phyloP scores from a whole-genome alignment of 306 rosid genomes.

The Cicer arietinum region DNA sequence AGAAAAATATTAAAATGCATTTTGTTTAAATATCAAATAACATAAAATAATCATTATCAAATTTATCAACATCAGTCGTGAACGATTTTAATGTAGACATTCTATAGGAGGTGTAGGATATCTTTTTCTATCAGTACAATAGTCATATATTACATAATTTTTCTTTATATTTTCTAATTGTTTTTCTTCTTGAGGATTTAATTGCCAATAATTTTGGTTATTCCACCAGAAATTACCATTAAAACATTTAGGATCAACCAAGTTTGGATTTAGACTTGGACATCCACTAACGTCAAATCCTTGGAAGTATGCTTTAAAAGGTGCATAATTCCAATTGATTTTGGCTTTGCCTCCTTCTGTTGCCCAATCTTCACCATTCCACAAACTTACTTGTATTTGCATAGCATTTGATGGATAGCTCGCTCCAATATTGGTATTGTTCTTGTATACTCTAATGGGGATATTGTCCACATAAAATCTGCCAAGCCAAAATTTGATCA shows the following conservation, averaged over 20 bases:
- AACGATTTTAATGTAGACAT: no score
- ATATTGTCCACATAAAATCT: slow-evolving; percentile 58
- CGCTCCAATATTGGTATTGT: slow-evolving; percentile 46
- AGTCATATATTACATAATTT: no score
- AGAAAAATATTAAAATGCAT: no score
- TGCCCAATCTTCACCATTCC: slow-evolving; percentile 71
- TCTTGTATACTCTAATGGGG: slow-evolving; percentile 63
- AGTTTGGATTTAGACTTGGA: neutral
- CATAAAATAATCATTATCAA: no score
- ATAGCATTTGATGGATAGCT: slow-evolving; percentile 53
- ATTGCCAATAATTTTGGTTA: neutral
- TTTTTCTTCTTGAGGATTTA: no score
- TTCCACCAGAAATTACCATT: slow-evolving; percentile 58
- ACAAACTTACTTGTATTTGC: slow-evolving; percentile 55
- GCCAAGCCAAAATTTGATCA: slow-evolving; percentile 15
- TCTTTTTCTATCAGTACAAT: no score
- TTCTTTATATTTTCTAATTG: no score
- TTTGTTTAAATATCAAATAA: no score
- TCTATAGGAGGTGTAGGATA: no score
- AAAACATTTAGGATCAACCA: slow-evolving; percentile 39
- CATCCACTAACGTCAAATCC: slow-evolving; percentile 58
- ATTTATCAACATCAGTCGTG: no score
- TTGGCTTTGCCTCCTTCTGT: slow-evolving; percentile 59
- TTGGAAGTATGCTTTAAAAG: slow-evolving; percentile 58
- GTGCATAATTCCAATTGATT: slow-evolving; percentile 57